Evolutionary conservation across 2,329 filamentous ascomycete genomes (phyloP).

Genomic region (Aspergillus versicolor): DNA sequence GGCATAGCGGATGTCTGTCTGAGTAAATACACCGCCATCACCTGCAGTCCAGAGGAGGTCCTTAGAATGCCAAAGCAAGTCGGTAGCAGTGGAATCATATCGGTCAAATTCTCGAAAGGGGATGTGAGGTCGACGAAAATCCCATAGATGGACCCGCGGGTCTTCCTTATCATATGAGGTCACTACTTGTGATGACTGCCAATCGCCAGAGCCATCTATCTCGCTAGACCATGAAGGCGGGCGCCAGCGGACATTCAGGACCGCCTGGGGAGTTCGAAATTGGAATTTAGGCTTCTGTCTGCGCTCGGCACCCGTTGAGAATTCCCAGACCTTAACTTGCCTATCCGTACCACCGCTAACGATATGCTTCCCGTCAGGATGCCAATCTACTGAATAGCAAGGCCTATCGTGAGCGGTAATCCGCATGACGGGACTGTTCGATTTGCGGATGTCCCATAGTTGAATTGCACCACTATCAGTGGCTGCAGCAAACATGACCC

Average conservation of each 20-base stretch:
- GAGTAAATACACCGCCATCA: slow-evolving; percentile 60
- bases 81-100: slow-evolving; percentile 55
- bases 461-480: slow-evolving; percentile 65
- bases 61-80: slow-evolving; percentile 64
- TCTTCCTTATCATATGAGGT: slow-evolving; percentile 64
- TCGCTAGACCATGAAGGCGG: slow-evolving; percentile 58
- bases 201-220: slow-evolving; percentile 51
- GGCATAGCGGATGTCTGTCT: slow-evolving; percentile 61
- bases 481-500: slow-evolving; percentile 62
- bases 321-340: slow-evolving; percentile 64
- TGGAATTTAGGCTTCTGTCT: slow-evolving; percentile 60
- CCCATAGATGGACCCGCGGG: slow-evolving; percentile 63
- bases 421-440: slow-evolving; percentile 57
- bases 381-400: slow-evolving; percentile 66
- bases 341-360: slow-evolving; percentile 63
- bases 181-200: slow-evolving; percentile 62
- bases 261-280: slow-evolving; percentile 61
- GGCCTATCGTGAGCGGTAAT: slow-evolving; percentile 61
- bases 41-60: slow-evolving; percentile 66
- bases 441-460: slow-evolving; percentile 62
- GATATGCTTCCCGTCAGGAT: slow-evolving; percentile 65
- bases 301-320: slow-evolving; percentile 54
- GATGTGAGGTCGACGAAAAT: slow-evolving; percentile 61
- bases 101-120: slow-evolving; percentile 62
- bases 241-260: slow-evolving; percentile 63